Evolutionary conservation across 1,139 yeast genomes (phyloP), one percentile per base, ranked within the genome.

Genomic region (Kodamaea sp.): DNA sequence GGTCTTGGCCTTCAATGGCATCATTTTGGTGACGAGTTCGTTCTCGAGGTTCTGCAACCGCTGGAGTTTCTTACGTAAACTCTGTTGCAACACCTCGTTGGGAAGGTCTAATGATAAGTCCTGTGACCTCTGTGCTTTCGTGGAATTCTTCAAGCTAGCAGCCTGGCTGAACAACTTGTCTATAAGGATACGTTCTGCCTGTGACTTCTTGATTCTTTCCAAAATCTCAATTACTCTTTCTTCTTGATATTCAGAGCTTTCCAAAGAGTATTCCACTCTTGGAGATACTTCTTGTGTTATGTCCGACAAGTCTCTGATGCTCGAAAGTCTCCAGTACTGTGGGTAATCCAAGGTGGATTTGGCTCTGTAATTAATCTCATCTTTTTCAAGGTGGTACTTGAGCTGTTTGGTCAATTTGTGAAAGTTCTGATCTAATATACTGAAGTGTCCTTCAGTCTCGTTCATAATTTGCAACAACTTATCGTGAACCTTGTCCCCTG

Each of bases 41-140:
- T 41, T 43, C 12, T 41, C 46, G n/a, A 46, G 38, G 10, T 23
- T 16, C 31, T 38, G 37, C 26, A 49, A 44, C 11, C 31, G 31
- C 5, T 43, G 38, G 21, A 48, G 31, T 26, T 47, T 48, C 30
- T 41, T 34, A 12, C 48, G 37, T 34, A 45, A 35, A 2, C 34
- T 38, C 2, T 29, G 27, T 31, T 48, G 48, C 30, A 49, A 29
- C 5, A 33, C 26, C 15, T 46, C 51, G 13, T 45, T 50, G 3
- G 42, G 42, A 7, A 47, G 42, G 22, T 53, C 57, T 25, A 55
- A 43, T 15, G 52, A 50, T 13, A 49, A 37, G 15, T 41, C 40
- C 31, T 37, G 42, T 26, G 41, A 33, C 10, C 38, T 32, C 9
- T 41, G 24, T 5, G 46, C 35, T 12, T 39, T 41, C n/a, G 40